phyloP scores from a whole-genome alignment of 495 filamentous ascomycete species.

The Halenospora varia region DNA sequence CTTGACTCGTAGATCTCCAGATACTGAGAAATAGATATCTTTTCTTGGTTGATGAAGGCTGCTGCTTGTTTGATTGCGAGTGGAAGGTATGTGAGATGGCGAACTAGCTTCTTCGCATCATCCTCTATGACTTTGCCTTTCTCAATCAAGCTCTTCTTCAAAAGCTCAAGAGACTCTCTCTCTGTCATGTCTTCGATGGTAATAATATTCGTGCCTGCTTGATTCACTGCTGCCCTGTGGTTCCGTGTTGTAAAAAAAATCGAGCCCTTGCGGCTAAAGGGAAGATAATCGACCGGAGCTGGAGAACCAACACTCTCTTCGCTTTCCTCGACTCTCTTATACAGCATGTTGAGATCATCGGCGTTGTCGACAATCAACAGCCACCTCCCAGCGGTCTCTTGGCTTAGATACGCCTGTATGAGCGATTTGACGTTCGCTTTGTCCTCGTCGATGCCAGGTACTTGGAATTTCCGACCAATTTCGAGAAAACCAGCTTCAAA shows the following conservation, averaged over 20 bases:
- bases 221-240: conserved; percentile 2
- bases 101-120: conserved; percentile 26
- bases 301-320: neutral
- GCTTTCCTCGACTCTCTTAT: neutral
- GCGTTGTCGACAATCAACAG: conserved; percentile 16
- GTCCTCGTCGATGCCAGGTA: neutral
- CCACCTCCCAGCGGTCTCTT: conserved; percentile 9
- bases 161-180: conserved; percentile 18
- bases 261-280: neutral
- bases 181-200: conserved; percentile 33
- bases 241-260: conserved; percentile 15
- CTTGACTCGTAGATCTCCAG: conserved; percentile 5
- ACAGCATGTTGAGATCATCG: conserved; percentile 13
- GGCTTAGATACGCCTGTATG: conserved; percentile 7
- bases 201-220: conserved; percentile 13
- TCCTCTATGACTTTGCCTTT: neutral
- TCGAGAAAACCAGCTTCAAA: conserved; percentile 11
- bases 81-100: conserved; percentile 38
- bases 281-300: conserved; percentile 5
- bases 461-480: neutral
- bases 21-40: conserved; percentile 6
- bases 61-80: conserved; percentile 28
- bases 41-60: conserved; percentile 42
- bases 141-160: conserved; percentile 5
- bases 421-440: conserved; percentile 5